Percentiles rank a stretch among this genome's conserved stretches.
Evolutionary conservation across 768 basidiomycete genomes (phyloP).

Genomic region (Suillus clintonianus): DNA sequence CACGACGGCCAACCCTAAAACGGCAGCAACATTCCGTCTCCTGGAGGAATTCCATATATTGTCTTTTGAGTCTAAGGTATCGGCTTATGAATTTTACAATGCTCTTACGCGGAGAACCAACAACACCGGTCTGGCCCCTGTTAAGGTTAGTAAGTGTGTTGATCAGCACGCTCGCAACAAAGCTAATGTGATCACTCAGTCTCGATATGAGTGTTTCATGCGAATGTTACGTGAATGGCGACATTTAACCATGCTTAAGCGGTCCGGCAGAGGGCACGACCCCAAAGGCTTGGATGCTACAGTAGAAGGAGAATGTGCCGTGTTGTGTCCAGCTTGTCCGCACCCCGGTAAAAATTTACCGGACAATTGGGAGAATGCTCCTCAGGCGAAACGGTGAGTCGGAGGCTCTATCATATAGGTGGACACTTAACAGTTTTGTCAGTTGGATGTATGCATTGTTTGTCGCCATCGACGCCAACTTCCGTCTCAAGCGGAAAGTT

Average conservation of each 20-base stretch:
- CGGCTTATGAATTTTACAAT: constrained; percentile 32
- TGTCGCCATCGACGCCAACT: constrained; percentile 31
- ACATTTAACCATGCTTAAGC: too few species aligned
- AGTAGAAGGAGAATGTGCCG: constrained; percentile 21
- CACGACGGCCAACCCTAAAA: constrained; percentile 16
- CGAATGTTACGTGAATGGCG: constrained; percentile 22
- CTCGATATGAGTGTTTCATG: constrained; percentile 17
- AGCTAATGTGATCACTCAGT: constrained; percentile 1
- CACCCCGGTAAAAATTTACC: constrained; percentile 29
- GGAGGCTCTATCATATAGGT: too few species aligned
- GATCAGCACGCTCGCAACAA: background rate
- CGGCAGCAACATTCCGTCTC: constrained; percentile 27
- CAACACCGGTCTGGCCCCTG: constrained; percentile 21
- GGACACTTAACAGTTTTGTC: background rate
- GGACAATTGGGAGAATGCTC: constrained; percentile 18
- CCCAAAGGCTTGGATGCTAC: constrained; percentile 22
- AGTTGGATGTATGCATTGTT: constrained; percentile 24
- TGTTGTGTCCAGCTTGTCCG: constrained; percentile 32
- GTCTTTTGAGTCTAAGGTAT: constrained; percentile 26
- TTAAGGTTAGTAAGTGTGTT: constrained; percentile 15
- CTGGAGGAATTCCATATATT: constrained; percentile 22
- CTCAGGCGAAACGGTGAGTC: constrained; percentile 7
- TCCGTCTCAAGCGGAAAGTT: constrained; percentile 22
- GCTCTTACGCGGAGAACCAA: constrained; percentile 23
- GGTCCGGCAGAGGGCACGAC: constrained; percentile 25